Conservation (phyloP, 2,329 filamentous ascomycete genomes). For the Fusarium tjaetaba region DNA sequence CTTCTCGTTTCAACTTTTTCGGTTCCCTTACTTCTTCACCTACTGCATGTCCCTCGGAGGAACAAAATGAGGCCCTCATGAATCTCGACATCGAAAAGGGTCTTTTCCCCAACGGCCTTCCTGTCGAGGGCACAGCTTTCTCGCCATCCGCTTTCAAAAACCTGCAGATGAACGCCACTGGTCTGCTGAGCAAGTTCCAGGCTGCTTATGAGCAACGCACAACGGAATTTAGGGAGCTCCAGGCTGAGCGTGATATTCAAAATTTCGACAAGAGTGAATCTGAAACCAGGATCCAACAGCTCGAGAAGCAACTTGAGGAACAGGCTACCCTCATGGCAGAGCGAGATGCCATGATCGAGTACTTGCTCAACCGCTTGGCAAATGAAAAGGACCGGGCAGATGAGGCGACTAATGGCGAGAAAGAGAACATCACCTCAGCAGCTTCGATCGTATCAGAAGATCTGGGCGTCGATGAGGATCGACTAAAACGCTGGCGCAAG, state of each 20-base stretch:
- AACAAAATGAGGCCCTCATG: constrained; percentile 62
- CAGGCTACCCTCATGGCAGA: constrained; percentile 65
- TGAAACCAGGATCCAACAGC: constrained; percentile 60
- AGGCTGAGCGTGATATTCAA: constrained; percentile 63
- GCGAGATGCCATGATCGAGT: constrained; percentile 62
- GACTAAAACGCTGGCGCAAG: constrained; percentile 54
- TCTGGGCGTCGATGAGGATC: constrained; percentile 63
- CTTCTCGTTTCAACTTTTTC: constrained; percentile 59
- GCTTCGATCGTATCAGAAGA: constrained; percentile 62
- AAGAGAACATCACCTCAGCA: constrained; percentile 45
- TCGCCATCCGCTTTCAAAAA: constrained; percentile 70
- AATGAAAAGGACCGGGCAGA: constrained; percentile 61
- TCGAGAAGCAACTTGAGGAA: constrained; percentile 69
- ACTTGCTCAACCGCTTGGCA: constrained; percentile 61
- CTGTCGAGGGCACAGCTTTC: constrained; percentile 60
- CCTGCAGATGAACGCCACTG: constrained; percentile 66
- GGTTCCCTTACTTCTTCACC: constrained; percentile 56
- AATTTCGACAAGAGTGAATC: constrained; percentile 67
- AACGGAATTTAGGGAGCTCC: constrained; percentile 59
- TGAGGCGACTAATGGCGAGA: constrained; percentile 48
- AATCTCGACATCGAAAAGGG: constrained; percentile 64
- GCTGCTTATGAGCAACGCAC: constrained; percentile 66
- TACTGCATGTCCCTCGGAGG: constrained; percentile 46
- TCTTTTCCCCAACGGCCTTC: constrained; percentile 59
- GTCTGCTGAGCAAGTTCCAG: constrained; percentile 66